Evolutionary conservation across 2,329 filamentous ascomycete species (phyloP).

Genomic region (Scedosporium boydii): DNA sequence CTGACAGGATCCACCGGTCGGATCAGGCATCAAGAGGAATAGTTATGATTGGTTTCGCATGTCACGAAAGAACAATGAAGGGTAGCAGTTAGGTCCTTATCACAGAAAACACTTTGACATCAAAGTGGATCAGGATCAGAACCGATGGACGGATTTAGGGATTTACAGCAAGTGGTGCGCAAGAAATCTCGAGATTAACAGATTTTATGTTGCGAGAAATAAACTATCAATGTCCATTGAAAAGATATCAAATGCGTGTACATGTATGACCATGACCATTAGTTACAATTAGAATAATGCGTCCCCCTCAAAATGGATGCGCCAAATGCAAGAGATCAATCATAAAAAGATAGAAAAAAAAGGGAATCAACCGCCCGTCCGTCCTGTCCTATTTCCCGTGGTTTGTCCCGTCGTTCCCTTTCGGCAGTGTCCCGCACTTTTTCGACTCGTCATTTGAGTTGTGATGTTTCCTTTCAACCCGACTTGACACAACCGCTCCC

Average conservation of each 20-base stretch:
- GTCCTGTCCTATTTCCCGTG: neutral
- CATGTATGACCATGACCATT: neutral
- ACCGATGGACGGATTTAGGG: neutral
- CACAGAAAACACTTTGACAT: neutral
- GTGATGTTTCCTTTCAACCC: neutral
- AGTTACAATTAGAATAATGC: neutral
- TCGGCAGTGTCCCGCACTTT: conserved; percentile 4
- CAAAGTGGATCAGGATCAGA: neutral
- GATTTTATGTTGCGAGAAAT: neutral
- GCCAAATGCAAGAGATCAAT: neutral
- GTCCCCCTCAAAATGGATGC: neutral
- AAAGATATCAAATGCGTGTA: neutral
- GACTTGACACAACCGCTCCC: neutral
- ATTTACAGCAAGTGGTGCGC: neutral
- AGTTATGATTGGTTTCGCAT: neutral
- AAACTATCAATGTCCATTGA: too few relatives aligned
- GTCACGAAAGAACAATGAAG: neutral
- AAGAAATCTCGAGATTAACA: neutral
- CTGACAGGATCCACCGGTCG: neutral
- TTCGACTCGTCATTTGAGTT: neutral
- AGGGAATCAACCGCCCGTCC: neutral
- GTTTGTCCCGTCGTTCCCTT: neutral
- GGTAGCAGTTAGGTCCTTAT: neutral
- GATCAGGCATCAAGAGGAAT: neutral
- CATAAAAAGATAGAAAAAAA: neutral